Conservation (phyloP, 768 basidiomycete genomes). For the Lactarius trivialis region DNA sequence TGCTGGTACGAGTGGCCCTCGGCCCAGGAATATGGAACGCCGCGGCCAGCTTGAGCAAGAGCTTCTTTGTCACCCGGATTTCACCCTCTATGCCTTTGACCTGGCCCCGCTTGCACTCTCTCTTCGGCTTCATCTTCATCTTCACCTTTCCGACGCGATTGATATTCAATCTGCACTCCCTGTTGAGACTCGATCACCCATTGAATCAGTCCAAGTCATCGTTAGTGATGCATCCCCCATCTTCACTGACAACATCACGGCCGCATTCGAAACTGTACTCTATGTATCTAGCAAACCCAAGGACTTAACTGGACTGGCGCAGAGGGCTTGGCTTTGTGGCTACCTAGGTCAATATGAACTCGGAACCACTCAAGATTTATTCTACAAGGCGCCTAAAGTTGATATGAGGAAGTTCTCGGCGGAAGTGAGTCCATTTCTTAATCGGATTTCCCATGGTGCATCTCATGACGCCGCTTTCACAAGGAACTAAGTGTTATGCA, state of each 20-base stretch:
- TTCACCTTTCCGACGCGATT: slow-evolving; percentile 44
- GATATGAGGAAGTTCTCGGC: slow-evolving; percentile 36
- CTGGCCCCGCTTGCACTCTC: slow-evolving; percentile 44
- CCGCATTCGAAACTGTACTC: slow-evolving; percentile 21
- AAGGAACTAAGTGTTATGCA: slow-evolving; percentile 11
- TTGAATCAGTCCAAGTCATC: slow-evolving; percentile 35
- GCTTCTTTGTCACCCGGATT: slow-evolving; percentile 40
- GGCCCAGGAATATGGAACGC: slow-evolving; percentile 22
- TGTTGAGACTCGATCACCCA: slow-evolving; percentile 33
- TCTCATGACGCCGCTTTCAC: neutral
- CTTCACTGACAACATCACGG: slow-evolving; percentile 23
- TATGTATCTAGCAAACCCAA: slow-evolving; percentile 19
- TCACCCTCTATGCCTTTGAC: slow-evolving; percentile 49
- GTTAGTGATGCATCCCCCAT: slow-evolving; percentile 20
- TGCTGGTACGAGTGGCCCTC: neutral
- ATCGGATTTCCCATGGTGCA: neutral
- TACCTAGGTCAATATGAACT: slow-evolving; percentile 39
- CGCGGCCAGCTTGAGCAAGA: slow-evolving; percentile 33
- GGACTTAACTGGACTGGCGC: slow-evolving; percentile 19
- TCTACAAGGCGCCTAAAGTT: slow-evolving; percentile 39
- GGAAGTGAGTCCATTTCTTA: slow-evolving; percentile 28
- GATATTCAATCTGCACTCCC: slow-evolving; percentile 52
- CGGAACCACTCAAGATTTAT: slow-evolving; percentile 30
- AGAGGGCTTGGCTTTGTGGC: slow-evolving; percentile 29
- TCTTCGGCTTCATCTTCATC: slow-evolving; percentile 36